These are phyloP conservation scores for Venturia pyrina DNA, from an alignment of 2,329 filamentous ascomycete species.

Conservation along the genomic window DNA sequence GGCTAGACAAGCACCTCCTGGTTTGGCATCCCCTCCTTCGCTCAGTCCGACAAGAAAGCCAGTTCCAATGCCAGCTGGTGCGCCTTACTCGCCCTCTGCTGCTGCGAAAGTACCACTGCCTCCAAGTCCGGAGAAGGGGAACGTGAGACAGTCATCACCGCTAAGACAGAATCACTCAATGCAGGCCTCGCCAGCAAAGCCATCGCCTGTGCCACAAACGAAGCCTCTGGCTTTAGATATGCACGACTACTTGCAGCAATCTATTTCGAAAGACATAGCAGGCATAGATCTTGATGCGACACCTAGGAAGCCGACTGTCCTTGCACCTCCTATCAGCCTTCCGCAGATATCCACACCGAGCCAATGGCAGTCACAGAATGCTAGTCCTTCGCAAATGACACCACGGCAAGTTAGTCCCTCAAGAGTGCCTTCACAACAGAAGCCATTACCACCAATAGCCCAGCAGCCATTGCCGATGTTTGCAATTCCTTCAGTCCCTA, in stretches of 20 bases:
- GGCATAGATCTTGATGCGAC: neutral
- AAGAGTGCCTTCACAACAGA: conserved; percentile 10
- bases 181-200: conserved; percentile 4
- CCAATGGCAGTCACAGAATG: neutral
- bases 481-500: neutral
- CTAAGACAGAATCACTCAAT: neutral
- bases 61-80: conserved; percentile 9
- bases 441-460: conserved; percentile 17
- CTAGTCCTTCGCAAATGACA: conserved; percentile 11
- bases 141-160: conserved; percentile 3
- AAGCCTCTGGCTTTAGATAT: conserved; percentile 24
- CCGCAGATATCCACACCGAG: neutral
- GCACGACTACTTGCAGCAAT: conserved; percentile 39
- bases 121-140: conserved; percentile 32
- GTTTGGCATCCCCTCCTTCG: conserved; percentile 17
- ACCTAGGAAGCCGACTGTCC: conserved; percentile 8
- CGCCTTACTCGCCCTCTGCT: conserved; percentile 27
- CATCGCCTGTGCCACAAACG: conserved; percentile 16
- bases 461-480: conserved; percentile 26
- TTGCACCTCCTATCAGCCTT: conserved; percentile 1
- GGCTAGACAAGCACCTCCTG: neutral
- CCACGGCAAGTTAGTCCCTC: conserved; percentile 4
- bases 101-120: conserved; percentile 36
- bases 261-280: conserved; percentile 35
- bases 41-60: conserved; percentile 32